phyloP scores from a whole-genome alignment of 306 rosid species.

The Abrus pulchellus region DNA sequence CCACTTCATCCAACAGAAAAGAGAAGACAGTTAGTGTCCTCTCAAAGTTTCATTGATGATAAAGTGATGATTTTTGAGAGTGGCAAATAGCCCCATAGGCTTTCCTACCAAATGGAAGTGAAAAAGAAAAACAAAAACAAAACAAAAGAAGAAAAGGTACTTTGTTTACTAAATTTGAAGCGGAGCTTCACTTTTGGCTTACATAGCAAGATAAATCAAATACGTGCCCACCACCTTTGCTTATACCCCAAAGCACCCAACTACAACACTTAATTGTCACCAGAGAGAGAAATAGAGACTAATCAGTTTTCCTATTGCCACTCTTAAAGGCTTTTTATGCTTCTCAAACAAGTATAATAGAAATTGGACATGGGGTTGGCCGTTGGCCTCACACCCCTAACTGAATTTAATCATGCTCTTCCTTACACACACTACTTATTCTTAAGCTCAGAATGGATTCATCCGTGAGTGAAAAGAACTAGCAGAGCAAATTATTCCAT shows the following conservation, averaged over 20 bases:
- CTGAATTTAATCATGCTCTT: conserved; percentile 76
- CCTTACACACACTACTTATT: conserved; percentile 52
- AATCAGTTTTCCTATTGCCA: conserved; percentile 47
- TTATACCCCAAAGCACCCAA: conserved; percentile 95
- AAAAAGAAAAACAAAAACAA: neutral
- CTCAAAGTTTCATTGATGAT: conserved; percentile 72
- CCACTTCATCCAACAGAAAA: conserved; percentile 50
- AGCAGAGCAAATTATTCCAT: conserved; percentile 43
- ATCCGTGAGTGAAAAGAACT: conserved; percentile 51
- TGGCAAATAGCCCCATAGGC: conserved; percentile 52
- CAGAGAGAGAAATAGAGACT: conserved; percentile 45
- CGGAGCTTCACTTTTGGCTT: conserved; percentile 65
- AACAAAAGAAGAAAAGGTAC: conserved; percentile 18
- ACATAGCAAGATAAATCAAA: conserved; percentile 80
- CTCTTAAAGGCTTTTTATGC: conserved; percentile 69
- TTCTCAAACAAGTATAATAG: conserved; percentile 78
- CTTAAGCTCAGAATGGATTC: conserved; percentile 50
- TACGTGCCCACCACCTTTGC: conserved; percentile 87
- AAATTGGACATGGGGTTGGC: conserved; percentile 66
- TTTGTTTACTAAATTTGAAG: conserved; percentile 51
- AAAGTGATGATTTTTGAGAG: conserved; percentile 52
- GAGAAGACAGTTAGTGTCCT: conserved; percentile 70
- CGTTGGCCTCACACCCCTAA: conserved; percentile 73
- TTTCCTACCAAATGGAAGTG: conserved; percentile 64
- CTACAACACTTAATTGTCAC: conserved; percentile 75